phyloP scores from a whole-genome alignment of 495 filamentous ascomycete species.

The Podospora fimiseda region DNA sequence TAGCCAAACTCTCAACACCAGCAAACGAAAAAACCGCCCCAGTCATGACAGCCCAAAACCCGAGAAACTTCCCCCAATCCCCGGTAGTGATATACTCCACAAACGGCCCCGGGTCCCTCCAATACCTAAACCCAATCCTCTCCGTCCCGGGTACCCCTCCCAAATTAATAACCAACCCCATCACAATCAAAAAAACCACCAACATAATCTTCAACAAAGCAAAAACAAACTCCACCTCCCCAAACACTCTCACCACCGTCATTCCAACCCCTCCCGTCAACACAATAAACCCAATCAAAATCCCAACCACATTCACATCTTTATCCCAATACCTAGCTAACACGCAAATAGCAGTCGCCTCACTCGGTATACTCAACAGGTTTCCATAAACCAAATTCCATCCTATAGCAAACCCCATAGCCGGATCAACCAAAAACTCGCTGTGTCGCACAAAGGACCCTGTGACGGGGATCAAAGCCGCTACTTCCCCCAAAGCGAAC shows the following conservation, averaged over 20 bases:
- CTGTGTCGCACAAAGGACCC: conserved; percentile 57
- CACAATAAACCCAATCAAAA: conserved; percentile 51
- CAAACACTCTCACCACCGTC: conserved; percentile 52
- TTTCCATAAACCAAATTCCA: conserved; percentile 49
- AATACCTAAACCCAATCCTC: conserved; percentile 58
- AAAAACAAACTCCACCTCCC: conserved; percentile 56
- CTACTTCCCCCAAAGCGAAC: conserved; percentile 53
- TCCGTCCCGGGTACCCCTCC: conserved; percentile 55
- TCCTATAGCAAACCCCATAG: conserved; percentile 75
- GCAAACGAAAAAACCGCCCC: conserved; percentile 55
- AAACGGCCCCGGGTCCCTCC: conserved; percentile 65
- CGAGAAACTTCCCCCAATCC: conserved; percentile 48
- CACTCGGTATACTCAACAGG: conserved; percentile 47
- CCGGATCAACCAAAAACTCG: conserved; percentile 67
- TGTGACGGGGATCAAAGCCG: conserved; percentile 56
- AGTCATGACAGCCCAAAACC: conserved; percentile 54
- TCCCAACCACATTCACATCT: conserved; percentile 44
- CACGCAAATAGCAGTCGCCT: conserved; percentile 56
- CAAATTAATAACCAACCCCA: conserved; percentile 61
- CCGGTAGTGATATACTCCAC: conserved; percentile 50
- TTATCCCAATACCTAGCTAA: conserved; percentile 53
- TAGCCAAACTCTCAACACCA: conserved; percentile 51
- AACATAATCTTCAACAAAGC: conserved; percentile 57
- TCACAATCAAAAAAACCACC: conserved; percentile 58
- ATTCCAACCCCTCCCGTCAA: conserved; percentile 49